phyloP scores from a whole-genome alignment of 257 asterid genomes.

The Solanum sitiens region DNA sequence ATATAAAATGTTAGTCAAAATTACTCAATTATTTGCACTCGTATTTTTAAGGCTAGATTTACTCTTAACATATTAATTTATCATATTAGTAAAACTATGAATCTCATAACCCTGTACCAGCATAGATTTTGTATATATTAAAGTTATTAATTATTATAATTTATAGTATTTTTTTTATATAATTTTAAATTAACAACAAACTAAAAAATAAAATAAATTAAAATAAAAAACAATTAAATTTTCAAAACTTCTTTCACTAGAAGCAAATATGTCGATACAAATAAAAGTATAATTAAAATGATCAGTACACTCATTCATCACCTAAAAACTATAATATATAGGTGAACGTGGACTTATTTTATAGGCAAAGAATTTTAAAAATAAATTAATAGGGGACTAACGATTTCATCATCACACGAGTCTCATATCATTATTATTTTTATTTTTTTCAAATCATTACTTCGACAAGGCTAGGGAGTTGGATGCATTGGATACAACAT shows the following conservation, averaged over 20 bases:
- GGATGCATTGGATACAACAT: neutral
- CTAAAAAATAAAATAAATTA: too few relatives aligned
- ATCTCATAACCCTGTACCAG: neutral
- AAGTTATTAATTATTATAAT: too few relatives aligned
- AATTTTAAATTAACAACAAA: too few relatives aligned
- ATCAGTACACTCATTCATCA: neutral
- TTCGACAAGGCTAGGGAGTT: neutral
- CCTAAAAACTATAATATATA: neutral
- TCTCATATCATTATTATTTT: neutral
- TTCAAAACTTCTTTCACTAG: neutral
- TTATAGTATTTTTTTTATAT: too few relatives aligned
- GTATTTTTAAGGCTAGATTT: neutral
- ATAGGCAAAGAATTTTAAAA: neutral
- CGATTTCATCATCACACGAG: neutral
- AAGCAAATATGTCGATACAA: neutral
- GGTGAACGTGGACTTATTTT: neutral
- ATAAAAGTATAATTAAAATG: neutral
- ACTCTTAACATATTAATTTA: neutral
- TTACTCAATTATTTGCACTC: neutral
- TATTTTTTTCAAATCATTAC: neutral
- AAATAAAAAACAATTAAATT: too few relatives aligned
- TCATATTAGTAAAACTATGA: neutral
- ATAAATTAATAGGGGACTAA: neutral
- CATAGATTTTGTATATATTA: too few relatives aligned
- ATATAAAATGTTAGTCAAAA: neutral